Percentiles rank a stretch among this genome's conserved stretches.
Evolutionary conservation across 768 basidiomycete species (phyloP).

Genomic region (Rhodotorula kratochvilovae): DNA sequence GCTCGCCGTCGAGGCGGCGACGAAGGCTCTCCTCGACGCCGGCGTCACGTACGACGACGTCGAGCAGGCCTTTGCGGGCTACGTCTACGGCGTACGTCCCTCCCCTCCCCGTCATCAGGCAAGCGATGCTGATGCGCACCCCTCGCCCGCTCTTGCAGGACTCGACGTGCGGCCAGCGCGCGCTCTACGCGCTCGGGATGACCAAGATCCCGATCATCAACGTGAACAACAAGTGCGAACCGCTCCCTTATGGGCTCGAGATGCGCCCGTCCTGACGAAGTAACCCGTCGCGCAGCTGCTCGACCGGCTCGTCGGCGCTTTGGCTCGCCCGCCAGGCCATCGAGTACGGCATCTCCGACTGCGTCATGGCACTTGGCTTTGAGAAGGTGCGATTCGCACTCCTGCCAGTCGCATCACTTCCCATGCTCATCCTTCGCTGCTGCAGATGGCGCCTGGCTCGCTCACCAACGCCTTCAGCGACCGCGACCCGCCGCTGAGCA

Average conservation of each 20-base stretch:
- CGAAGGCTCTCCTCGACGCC: slow-evolving; percentile 80
- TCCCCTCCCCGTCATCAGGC: neutral
- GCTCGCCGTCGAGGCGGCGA: slow-evolving; percentile 84
- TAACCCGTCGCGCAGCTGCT: slow-evolving; percentile 52
- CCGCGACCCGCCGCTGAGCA: slow-evolving; percentile 33
- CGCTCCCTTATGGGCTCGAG: neutral
- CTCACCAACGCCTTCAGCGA: slow-evolving; percentile 32
- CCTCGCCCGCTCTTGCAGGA: slow-evolving; percentile 12
- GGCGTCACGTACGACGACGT: slow-evolving; percentile 78
- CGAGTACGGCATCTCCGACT: slow-evolving; percentile 65
- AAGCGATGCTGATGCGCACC: neutral
- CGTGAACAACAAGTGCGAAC: slow-evolving; percentile 60
- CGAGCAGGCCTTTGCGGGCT: slow-evolving; percentile 70
- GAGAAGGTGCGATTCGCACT: slow-evolving; percentile 84
- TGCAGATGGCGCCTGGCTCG: slow-evolving; percentile 42
- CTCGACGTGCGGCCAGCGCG: slow-evolving; percentile 54
- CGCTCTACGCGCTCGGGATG: slow-evolving; percentile 75
- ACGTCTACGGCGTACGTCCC: slow-evolving; percentile 54
- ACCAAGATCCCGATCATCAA: slow-evolving; percentile 75
- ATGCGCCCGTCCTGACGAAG: neutral
- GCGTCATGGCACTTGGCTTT: slow-evolving; percentile 76
- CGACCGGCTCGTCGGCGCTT: slow-evolving; percentile 69
- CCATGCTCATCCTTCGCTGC: no score
- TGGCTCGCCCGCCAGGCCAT: slow-evolving; percentile 68
- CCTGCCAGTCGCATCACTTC: no score